These are phyloP conservation scores for Pichia sp. DNA, from an alignment of 1,139 yeast genomes.

Conservation along the genomic window DNA sequence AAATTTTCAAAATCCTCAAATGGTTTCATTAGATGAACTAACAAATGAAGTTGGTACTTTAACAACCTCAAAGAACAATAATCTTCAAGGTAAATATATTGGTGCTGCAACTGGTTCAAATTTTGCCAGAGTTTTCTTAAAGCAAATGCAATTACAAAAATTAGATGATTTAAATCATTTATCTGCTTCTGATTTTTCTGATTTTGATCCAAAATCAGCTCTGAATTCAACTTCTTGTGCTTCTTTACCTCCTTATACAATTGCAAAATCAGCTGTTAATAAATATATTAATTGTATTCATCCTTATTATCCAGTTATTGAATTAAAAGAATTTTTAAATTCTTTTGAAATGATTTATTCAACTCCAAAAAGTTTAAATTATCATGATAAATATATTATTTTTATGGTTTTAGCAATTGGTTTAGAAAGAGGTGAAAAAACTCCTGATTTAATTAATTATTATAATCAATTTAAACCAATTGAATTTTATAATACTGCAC, in stretches of 20 bases:
- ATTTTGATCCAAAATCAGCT: conserved; percentile 11
- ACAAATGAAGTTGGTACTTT: conserved; percentile 23
- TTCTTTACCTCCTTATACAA: conserved; percentile 17
- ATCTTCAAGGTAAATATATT: conserved; percentile 19
- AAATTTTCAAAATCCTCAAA: neutral
- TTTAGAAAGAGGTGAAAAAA: conserved; percentile 10
- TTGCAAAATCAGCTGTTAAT: conserved; percentile 13
- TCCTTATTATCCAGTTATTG: conserved; percentile 18
- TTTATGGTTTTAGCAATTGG: conserved; percentile 22
- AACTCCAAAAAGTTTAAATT: conserved; percentile 11
- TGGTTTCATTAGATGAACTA: conserved; percentile 16
- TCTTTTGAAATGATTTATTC: conserved; percentile 12
- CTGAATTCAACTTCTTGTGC: conserved; percentile 17
- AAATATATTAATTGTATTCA: conserved; percentile 18
- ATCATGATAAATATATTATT: conserved; percentile 18
- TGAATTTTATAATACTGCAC: conserved; percentile 21
- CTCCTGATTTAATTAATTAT: conserved; percentile 2
- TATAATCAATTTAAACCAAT: conserved; percentile 18
- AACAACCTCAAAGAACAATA: conserved; percentile 14
- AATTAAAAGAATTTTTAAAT: conserved; percentile 12
- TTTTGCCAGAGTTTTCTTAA: conserved; percentile 21
- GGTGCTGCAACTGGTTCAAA: conserved; percentile 25
- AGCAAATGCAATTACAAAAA: conserved; percentile 19
- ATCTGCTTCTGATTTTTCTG: conserved; percentile 11
- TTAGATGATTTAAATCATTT: conserved; percentile 12